Base-by-base conservation (phyloP, 2,329 filamentous ascomycete species). In the Fonsecaea nubica region DNA sequence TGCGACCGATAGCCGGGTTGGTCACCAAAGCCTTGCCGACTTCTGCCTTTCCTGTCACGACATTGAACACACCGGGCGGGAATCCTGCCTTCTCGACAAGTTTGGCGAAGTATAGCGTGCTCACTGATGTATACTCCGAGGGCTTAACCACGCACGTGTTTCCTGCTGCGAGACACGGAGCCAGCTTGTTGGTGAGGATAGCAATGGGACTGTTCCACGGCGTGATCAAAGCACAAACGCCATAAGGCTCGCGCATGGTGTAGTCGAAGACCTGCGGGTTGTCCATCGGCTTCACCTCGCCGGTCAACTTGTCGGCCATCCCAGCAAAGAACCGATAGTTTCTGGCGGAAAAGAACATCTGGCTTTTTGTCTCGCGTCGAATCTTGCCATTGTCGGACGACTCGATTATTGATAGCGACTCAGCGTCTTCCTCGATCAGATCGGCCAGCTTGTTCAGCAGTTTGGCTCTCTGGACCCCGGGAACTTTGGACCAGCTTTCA, bases 381-480 rank as follows among this genome's bases (percentile, higher is more conserved):
- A 2, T 81, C 77, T 93, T 93, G 76, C 90, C 91, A 74, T 92
- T 93, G 77, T 94, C 91, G 84, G 91, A 89, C 0, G 90, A 89
- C 79, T 95, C 91, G 64, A 89, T 87, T 1, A 86, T 87, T 33
- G 87, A 87, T 6, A 90, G 76, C 0, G 81, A 83, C 71, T 89
- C 84, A 69, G 82, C 83, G 75, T 94, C 83, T 74, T 88, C 75
- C 56, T 89, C 86, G 45, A 93, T 82, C 38, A 94, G 80, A 65
- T 89, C 86, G 32, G 75, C 88, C 33, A 94, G 85, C 76, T 87
- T 90, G 75, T 83, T 81, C 83, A 94, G 85, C 66, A 93, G 77
- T 30, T 83, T 83, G 45, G 88, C 90, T 48, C 91, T 87, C 60
- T 90, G 87, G 2, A 87, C 87, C 18, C 84, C 84, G 15, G 87